A percentile compares a stretch with the other conserved stretches of the same genome.
phyloP scores from a whole-genome alignment of 2,329 filamentous ascomycete genomes.

The Chrysoporthe cubensis region DNA sequence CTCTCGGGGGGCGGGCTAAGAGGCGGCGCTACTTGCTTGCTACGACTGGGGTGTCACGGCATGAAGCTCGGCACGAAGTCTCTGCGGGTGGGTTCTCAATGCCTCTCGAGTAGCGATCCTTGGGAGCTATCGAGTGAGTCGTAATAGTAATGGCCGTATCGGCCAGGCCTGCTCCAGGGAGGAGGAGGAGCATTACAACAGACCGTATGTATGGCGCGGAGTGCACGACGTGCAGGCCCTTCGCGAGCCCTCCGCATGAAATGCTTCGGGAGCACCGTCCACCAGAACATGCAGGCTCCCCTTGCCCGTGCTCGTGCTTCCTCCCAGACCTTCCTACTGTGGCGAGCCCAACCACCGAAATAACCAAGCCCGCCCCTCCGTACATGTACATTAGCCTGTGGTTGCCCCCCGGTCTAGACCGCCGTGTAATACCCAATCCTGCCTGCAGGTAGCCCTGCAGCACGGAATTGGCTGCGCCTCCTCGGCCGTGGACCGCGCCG shows the following conservation, averaged over 20 bases:
- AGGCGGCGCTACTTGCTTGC: no score
- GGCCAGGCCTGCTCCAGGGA: no score
- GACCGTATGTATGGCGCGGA: no score
- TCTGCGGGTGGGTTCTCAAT: background rate
- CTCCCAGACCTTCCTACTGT: slow-evolving; percentile 1
- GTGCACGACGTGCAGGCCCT: no score
- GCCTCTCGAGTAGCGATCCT: background rate
- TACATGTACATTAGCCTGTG: slow-evolving; percentile 7
- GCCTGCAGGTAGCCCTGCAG: background rate
- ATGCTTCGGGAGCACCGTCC: background rate
- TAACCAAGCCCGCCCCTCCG: background rate
- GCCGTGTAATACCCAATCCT: background rate
- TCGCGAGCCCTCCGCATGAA: background rate
- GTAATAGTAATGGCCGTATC: no score
- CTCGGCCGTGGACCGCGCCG: background rate
- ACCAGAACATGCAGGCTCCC: background rate
- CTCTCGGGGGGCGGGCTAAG: background rate
- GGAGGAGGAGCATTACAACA: no score
- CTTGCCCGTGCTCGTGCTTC: background rate
- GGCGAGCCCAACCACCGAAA: slow-evolving; percentile 8
- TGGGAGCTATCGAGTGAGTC: no score
- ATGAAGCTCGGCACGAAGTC: background rate
- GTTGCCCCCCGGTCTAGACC: background rate
- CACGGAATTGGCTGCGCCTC: background rate
- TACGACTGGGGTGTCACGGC: no score